Percentiles rank a stretch among this genome's conserved stretches.
phyloP scores from a whole-genome alignment of 2,329 filamentous ascomycete species.

The Coniochaeta hoffmannii region DNA sequence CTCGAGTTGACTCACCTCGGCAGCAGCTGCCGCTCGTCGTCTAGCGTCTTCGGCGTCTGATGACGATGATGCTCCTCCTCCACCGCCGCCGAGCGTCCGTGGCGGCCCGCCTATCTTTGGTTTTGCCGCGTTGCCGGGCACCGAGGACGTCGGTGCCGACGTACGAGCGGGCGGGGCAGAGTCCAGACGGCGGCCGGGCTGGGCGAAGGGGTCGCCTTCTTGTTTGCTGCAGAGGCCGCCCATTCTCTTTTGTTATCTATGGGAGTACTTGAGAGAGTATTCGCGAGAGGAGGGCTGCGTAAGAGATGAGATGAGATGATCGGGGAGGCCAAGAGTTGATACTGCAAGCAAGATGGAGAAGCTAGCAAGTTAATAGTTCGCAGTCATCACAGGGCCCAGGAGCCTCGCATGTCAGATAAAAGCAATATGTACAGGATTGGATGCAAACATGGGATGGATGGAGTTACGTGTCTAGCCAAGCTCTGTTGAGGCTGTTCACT shows the following conservation, averaged over 20 bases:
- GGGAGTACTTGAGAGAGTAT: not conserved
- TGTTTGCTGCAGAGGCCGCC: conserved; percentile 80
- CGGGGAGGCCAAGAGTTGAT: not conserved
- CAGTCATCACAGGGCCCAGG: not conserved
- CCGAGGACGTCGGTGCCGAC: conserved; percentile 37
- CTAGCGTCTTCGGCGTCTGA: conserved; percentile 50
- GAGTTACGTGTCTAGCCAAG: not conserved
- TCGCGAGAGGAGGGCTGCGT: not conserved
- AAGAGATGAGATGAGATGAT: not conserved
- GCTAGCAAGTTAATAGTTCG: not conserved
- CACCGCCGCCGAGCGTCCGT: conserved; percentile 56
- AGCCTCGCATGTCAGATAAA: not conserved
- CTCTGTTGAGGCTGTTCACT: not conserved
- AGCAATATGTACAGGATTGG: not conserved
- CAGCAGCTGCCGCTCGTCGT: conserved; percentile 69
- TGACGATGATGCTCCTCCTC: conserved; percentile 12
- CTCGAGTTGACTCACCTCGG: conserved; percentile 79
- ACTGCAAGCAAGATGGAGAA: not conserved
- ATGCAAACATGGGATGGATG: not conserved
- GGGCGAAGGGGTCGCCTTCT: conserved; percentile 58
- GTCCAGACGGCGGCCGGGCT: conserved; percentile 66
- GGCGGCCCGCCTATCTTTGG: conserved; percentile 45
- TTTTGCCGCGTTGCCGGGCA: conserved; percentile 34
- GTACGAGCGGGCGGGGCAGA: conserved; percentile 41
- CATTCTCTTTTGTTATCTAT: conserved; percentile 47